Percentiles rank a stretch among this genome's conserved stretches.
phyloP scores from a whole-genome alignment of 2,329 filamentous ascomycete species.

The Cordyceps fumosorosea region DNA sequence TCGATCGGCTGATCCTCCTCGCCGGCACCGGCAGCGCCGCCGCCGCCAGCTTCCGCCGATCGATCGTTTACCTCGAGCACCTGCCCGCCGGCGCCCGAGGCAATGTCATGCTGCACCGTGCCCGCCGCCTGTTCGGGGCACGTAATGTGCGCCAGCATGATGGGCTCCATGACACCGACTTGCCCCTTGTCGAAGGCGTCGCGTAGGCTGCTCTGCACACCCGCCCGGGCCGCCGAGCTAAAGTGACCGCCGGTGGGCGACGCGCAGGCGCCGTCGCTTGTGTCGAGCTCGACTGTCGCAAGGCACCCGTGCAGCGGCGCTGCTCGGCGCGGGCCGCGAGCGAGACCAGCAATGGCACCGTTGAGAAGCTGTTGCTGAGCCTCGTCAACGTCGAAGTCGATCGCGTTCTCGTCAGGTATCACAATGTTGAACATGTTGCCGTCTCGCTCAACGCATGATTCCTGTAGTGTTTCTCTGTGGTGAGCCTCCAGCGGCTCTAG shows the following conservation, averaged over 20 bases:
- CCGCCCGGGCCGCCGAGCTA: constrained; percentile 53
- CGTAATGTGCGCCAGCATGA: constrained; percentile 84
- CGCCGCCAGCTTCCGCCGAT: constrained; percentile 28
- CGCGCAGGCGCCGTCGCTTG: constrained; percentile 42
- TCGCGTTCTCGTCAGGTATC: constrained; percentile 42
- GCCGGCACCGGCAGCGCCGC: constrained; percentile 15
- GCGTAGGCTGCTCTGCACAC: constrained; percentile 63
- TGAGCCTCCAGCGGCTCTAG: constrained; percentile 54
- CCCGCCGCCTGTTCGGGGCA: constrained; percentile 79
- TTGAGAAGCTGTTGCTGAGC: constrained; percentile 61
- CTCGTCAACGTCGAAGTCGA: constrained; percentile 43
- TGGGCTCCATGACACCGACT: constrained; percentile 77
- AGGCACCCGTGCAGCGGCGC: constrained; percentile 74
- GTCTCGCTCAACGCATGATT: constrained; percentile 49
- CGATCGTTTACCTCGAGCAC: constrained; percentile 63
- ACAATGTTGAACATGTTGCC: constrained; percentile 62
- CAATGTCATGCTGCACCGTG: constrained; percentile 75
- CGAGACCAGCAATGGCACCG: constrained; percentile 75
- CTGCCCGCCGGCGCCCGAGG: constrained; percentile 62
- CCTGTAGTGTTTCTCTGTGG: constrained; percentile 31
- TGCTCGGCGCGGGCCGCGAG: constrained; percentile 72
- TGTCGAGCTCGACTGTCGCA: constrained; percentile 64
- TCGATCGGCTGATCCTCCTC: constrained; percentile 50
- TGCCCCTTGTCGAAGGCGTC: constrained; percentile 47
- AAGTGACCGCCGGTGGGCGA: constrained; percentile 63